Conservation (phyloP, 2,329 filamentous ascomycete species). For the Pseudogymnoascus sp. region DNA sequence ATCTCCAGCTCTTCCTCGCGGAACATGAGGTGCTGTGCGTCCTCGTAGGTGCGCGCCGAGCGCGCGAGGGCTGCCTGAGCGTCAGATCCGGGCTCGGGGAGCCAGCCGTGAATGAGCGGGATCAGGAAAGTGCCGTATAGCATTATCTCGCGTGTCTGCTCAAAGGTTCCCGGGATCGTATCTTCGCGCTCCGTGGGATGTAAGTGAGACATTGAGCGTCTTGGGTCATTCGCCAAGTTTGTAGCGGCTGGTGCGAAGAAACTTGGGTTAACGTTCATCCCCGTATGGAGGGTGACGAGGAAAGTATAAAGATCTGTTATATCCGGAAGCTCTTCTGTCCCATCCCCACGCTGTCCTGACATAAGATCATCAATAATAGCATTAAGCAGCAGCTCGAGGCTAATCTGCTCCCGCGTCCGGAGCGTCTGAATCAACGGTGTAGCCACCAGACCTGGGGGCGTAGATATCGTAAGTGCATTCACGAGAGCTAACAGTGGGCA, state of each 20-base stretch:
- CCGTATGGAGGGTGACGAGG: slow-evolving; percentile 79
- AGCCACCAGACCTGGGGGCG: slow-evolving; percentile 51
- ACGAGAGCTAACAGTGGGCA: slow-evolving; percentile 89
- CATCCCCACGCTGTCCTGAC: slow-evolving; percentile 59
- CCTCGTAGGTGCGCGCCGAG: slow-evolving; percentile 78
- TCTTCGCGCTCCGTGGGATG: slow-evolving; percentile 43
- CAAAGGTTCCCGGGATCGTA: slow-evolving; percentile 64
- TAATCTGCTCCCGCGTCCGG: slow-evolving; percentile 76
- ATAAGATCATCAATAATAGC: slow-evolving; percentile 91
- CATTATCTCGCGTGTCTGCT: slow-evolving; percentile 79
- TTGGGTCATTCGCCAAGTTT: slow-evolving; percentile 25
- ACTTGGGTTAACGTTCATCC: slow-evolving; percentile 95
- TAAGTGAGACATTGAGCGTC: slow-evolving; percentile 45
- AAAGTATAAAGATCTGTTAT: slow-evolving; percentile 83
- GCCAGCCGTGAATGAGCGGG: slow-evolving; percentile 87
- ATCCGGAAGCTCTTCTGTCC: slow-evolving; percentile 63
- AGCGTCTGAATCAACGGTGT: slow-evolving; percentile 73
- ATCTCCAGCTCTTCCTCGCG: slow-evolving; percentile 80
- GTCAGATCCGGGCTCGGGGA: slow-evolving; percentile 59
- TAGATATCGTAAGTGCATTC: slow-evolving; percentile 82
- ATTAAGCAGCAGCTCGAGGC: slow-evolving; percentile 74
- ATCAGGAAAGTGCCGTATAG: slow-evolving; percentile 85
- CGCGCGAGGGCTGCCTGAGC: slow-evolving; percentile 64
- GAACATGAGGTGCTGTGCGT: slow-evolving; percentile 83
- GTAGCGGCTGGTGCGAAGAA: slow-evolving; percentile 55